Percentiles rank a stretch among this genome's conserved stretches.
phyloP scores from a whole-genome alignment of 2,329 filamentous ascomycete genomes.

The Exserohilum turcica region DNA sequence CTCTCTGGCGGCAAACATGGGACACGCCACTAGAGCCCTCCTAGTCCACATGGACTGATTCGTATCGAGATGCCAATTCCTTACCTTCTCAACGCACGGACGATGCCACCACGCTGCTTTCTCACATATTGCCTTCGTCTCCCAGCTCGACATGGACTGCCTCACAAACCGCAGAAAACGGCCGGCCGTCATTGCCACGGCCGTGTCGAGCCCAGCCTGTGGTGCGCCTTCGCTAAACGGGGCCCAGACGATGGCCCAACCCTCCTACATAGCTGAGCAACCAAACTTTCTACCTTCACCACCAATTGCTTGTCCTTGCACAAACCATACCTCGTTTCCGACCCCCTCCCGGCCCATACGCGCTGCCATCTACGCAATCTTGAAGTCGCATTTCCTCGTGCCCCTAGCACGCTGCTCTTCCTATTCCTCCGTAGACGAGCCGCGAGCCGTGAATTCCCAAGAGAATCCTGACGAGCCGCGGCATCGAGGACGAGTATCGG shows the following conservation, averaged over 20 bases:
- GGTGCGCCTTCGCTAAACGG: slow-evolving; percentile 6
- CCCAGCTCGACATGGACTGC: background rate
- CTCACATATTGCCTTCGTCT: too few relatives aligned
- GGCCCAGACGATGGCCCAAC: slow-evolving; percentile 6
- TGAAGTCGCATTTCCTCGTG: background rate
- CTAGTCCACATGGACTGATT: slow-evolving; percentile 16
- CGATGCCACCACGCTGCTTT: background rate
- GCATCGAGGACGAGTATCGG: background rate
- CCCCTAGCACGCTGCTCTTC: background rate
- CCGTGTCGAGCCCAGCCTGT: background rate
- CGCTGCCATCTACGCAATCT: background rate
- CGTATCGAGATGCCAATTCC: slow-evolving; percentile 10
- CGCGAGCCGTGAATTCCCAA: background rate
- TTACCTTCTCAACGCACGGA: background rate
- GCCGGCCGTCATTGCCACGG: background rate
- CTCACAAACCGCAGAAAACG: background rate
- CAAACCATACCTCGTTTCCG: background rate
- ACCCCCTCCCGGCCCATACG: background rate
- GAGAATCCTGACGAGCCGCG: background rate
- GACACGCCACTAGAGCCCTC: slow-evolving; percentile 1
- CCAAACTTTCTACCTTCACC: slow-evolving; percentile 2
- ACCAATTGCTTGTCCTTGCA: background rate
- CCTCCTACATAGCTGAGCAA: too few relatives aligned
- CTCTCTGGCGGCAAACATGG: slow-evolving; percentile 4
- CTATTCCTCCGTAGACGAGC: background rate